Conservation (phyloP, 2,329 filamentous ascomycete species). For the Claviceps fusiformis region DNA sequence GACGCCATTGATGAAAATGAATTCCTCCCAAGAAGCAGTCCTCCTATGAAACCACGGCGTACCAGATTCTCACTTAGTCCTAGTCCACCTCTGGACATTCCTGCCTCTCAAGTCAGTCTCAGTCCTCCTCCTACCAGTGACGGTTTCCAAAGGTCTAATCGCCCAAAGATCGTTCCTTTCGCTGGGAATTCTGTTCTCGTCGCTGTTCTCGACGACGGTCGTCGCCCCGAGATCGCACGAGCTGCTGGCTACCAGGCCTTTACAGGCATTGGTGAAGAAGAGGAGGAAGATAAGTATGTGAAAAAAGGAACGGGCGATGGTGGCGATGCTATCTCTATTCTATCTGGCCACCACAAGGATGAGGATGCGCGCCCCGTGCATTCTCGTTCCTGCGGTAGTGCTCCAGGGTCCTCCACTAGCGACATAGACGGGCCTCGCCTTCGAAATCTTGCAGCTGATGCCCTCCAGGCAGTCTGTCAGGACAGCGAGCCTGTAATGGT, state of each 20-base stretch:
- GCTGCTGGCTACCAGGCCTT: constrained; percentile 41
- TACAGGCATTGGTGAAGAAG: constrained; percentile 28
- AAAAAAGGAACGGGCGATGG: constrained; percentile 14
- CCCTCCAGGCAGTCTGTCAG: constrained; percentile 15
- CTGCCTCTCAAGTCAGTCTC: constrained; percentile 21
- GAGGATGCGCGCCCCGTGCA: neutral
- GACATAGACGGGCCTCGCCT: constrained; percentile 11
- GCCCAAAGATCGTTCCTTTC: constrained; percentile 38
- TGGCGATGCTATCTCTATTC: neutral
- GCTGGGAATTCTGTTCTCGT: constrained; percentile 57
- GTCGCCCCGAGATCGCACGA: constrained; percentile 49
- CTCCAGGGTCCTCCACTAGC: neutral
- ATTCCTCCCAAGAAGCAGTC: constrained; percentile 24
- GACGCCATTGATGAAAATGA: constrained; percentile 15
- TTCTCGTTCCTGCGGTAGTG: neutral
- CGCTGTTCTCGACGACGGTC: constrained; percentile 46
- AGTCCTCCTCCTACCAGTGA: constrained; percentile 16
- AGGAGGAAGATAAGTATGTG: constrained; percentile 21
- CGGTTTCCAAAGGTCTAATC: constrained; percentile 36
- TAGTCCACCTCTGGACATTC: constrained; percentile 24
- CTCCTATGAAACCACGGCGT: constrained; percentile 22
- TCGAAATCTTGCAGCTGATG: constrained; percentile 20
- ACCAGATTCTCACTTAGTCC: constrained; percentile 19
- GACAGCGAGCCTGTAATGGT: constrained; percentile 6
- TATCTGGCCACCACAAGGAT: neutral